phyloP scores from a whole-genome alignment of 179 eudicot species.

The Drosera spatulata region DNA sequence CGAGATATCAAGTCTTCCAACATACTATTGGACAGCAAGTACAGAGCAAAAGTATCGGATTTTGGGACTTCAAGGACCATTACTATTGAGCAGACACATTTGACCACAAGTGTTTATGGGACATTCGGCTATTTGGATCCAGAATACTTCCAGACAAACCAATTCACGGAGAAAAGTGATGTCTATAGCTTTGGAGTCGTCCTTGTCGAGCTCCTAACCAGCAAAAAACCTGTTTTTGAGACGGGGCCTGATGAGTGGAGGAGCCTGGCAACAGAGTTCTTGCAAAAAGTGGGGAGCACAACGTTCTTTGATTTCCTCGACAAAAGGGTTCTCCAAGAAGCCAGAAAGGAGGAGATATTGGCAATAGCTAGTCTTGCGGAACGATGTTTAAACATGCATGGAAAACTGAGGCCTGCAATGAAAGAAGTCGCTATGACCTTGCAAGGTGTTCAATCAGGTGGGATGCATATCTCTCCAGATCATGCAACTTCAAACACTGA shows the following conservation, averaged over 20 bases:
- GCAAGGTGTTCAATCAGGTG: conserved; percentile 13
- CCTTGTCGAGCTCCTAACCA: conserved; percentile 43
- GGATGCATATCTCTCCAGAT: too few species aligned
- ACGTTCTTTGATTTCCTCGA: conserved; percentile 24
- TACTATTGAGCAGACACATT: conserved; percentile 27
- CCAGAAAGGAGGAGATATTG: conserved; percentile 15
- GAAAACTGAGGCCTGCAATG: conserved; percentile 35
- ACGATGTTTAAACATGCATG: conserved; percentile 25
- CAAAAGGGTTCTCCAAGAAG: conserved; percentile 17
- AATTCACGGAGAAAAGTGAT: conserved; percentile 34
- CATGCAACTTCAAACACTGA: too few species aligned
- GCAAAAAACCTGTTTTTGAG: conserved; percentile 24
- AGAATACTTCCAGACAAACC: conserved; percentile 28
- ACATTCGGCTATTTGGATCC: conserved; percentile 34
- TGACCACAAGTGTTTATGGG: conserved; percentile 27
- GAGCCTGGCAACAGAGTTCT: conserved; percentile 26
- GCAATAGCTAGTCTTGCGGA: conserved; percentile 23
- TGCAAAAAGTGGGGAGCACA: conserved; percentile 15
- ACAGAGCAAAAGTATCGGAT: conserved; percentile 29
- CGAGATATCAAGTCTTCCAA: conserved; percentile 37
- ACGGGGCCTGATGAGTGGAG: conserved; percentile 13
- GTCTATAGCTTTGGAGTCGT: conserved; percentile 54
- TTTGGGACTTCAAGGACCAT: conserved; percentile 31
- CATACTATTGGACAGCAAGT: conserved; percentile 27
- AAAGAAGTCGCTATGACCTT: conserved; percentile 16